Conservation (phyloP, 2,329 filamentous ascomycete genomes). For the Claviceps cyperi region DNA sequence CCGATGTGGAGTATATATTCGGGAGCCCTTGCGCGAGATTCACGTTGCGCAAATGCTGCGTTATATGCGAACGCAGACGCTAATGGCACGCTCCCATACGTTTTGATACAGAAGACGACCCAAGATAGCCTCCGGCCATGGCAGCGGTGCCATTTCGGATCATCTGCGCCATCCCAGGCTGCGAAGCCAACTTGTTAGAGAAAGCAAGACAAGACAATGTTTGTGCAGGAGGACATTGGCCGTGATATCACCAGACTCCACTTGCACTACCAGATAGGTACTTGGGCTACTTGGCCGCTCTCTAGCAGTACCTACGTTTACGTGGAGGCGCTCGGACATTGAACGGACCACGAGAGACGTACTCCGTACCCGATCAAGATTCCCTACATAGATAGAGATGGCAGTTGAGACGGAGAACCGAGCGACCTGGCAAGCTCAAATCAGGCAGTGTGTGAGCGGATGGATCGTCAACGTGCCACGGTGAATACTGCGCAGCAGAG, state of each 20-base stretch:
- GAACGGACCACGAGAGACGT: background rate
- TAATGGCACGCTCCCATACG: background rate
- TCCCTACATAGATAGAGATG: background rate
- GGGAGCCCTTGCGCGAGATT: background rate
- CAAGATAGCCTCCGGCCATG: background rate
- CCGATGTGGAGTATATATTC: background rate
- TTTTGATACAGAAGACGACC: background rate
- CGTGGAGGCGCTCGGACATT: background rate
- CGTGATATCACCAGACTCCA: background rate
- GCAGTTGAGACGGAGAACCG: background rate
- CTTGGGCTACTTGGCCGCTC: background rate
- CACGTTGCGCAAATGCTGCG: background rate
- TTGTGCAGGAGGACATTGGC: background rate
- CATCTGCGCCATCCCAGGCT: background rate
- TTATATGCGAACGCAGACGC: background rate
- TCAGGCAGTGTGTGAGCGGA: background rate
- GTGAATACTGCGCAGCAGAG: background rate
- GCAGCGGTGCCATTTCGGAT: background rate
- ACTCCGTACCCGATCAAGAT: no score
- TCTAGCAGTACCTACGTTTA: background rate
- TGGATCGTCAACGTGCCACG: background rate
- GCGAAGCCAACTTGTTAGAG: background rate
- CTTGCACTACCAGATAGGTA: background rate
- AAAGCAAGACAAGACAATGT: background rate
- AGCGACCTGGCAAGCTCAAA: background rate